Evolutionary conservation across 2,329 filamentous ascomycete genomes (phyloP), one percentile per base, ranked within the genome.

Genomic region (Bisporella sp.): DNA sequence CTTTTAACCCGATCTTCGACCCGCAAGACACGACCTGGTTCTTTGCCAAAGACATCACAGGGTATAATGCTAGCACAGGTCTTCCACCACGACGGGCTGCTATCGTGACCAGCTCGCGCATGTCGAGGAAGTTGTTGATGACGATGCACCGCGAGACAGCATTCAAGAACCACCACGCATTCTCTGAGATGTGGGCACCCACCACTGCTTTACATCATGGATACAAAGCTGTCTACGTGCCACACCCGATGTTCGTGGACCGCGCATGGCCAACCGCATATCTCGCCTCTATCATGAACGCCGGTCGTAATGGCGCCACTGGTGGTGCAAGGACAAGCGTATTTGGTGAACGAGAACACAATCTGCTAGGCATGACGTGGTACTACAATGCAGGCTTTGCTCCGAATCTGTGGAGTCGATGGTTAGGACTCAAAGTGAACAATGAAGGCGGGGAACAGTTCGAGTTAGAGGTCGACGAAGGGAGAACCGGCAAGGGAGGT

Each of bases 111-210:
- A 85, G 90, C 0, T 86, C 86, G 1, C 82, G 92, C 48, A 85
- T 97, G 71, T 93, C 87, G 9, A 82, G 84, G 45, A 82, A 82
- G 44, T 80, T 96, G 45, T 76, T 97, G 11, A 73, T 83, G 54
- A 85, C 85, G 13, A 97, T 97, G 92, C 92, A 97, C 72, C 79
- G 82, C 49, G 90, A 96, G 72, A 96, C 91, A 4, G 82, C 84
- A 31, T 79, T 88, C 61, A 84, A 85, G 64, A 91, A 90, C 60
- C 87, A 95, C 68, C 87, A 88, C 57, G 95, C 93, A 73, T 95
- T 95, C 66, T 88, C 90, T 0, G 92, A 97, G 69, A 96, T 96
- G 91, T 96, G 89, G 89, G 89, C 91, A 0, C 85, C 85, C 1
- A 93, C 87, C 0, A 83, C 88, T 1, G 88, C 91, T 1, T 76